Conservation (phyloP, 176 grass and related monocot genomes). For the Cenchrus americanus region DNA sequence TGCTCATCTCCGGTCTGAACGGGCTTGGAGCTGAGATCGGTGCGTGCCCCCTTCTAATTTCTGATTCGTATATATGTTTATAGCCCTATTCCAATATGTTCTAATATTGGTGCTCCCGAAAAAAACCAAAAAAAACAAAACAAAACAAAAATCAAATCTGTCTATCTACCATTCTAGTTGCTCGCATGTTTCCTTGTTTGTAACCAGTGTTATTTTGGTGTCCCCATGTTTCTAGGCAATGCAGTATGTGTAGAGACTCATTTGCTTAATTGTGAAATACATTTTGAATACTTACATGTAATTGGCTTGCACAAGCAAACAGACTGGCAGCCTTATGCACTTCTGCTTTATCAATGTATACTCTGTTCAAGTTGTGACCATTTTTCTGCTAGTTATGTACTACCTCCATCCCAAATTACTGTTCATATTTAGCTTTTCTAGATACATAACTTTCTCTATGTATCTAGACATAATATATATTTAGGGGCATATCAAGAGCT, state of each 20-base stretch:
- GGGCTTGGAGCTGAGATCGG: conserved; percentile 86
- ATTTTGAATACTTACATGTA: not conserved
- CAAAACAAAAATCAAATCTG: too few species aligned
- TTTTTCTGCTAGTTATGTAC: conserved; percentile 9
- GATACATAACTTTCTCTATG: too few species aligned
- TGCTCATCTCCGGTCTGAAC: conserved; percentile 77
- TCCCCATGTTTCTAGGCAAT: not conserved
- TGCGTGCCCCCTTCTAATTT: conserved; percentile 30
- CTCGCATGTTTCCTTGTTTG: not conserved
- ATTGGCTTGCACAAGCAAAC: conserved; percentile 25
- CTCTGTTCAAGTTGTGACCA: not conserved
- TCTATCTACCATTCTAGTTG: not conserved
- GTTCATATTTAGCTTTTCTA: too few species aligned
- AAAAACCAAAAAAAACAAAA: too few species aligned
- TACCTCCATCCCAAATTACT: too few species aligned
- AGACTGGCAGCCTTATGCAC: not conserved
- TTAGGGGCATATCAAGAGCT: too few species aligned
- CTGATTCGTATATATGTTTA: not conserved
- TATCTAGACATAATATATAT: too few species aligned
- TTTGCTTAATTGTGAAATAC: conserved; percentile 16
- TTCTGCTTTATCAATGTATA: conserved; percentile 5
- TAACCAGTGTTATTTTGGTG: conserved; percentile 1
- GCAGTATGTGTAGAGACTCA: not conserved
- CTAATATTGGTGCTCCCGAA: not conserved
- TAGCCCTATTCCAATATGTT: not conserved